These are phyloP conservation scores for Penicillium sp. DNA, from an alignment of 2,329 filamentous ascomycete genomes.

Conservation along the genomic window DNA sequence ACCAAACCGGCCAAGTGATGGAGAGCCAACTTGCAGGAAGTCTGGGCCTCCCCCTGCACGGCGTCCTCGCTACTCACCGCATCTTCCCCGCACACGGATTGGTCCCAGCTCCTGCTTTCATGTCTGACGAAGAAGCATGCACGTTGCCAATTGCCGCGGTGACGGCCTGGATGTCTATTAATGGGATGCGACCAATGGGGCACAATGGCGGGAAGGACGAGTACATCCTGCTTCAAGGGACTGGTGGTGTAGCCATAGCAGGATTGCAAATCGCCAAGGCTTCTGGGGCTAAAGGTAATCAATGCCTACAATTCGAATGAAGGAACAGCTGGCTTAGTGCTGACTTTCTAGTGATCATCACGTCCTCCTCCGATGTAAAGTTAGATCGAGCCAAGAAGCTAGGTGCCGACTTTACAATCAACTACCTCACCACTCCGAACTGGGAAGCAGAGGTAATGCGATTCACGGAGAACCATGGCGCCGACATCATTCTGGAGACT, in stretches of 20 bases:
- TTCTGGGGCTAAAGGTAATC: conserved; percentile 42
- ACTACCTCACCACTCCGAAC: conserved; percentile 49
- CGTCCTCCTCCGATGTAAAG: conserved; percentile 53
- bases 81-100: conserved; percentile 42
- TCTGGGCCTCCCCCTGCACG: conserved; percentile 59
- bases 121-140: conserved; percentile 40
- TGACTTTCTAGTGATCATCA: conserved; percentile 45
- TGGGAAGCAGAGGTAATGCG: conserved; percentile 49
- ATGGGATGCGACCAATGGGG: conserved; percentile 42
- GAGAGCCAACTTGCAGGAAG: conserved; percentile 57
- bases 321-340: background rate
- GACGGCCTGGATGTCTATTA: conserved; percentile 53
- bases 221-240: conserved; percentile 57
- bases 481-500: conserved; percentile 53
- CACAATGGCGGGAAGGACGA: conserved; percentile 48
- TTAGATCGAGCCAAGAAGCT: conserved; percentile 52
- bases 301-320: background rate
- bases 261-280: conserved; percentile 51
- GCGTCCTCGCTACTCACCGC: conserved; percentile 45
- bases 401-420: conserved; percentile 50
- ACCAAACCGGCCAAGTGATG: conserved; percentile 59
- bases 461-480: conserved; percentile 48
- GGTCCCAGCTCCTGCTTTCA: conserved; percentile 41
- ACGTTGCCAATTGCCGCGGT: conserved; percentile 50
- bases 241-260: conserved; percentile 49